Conservation (phyloP, 1,139 yeast genomes). For the Hansenula lynferdii region DNA sequence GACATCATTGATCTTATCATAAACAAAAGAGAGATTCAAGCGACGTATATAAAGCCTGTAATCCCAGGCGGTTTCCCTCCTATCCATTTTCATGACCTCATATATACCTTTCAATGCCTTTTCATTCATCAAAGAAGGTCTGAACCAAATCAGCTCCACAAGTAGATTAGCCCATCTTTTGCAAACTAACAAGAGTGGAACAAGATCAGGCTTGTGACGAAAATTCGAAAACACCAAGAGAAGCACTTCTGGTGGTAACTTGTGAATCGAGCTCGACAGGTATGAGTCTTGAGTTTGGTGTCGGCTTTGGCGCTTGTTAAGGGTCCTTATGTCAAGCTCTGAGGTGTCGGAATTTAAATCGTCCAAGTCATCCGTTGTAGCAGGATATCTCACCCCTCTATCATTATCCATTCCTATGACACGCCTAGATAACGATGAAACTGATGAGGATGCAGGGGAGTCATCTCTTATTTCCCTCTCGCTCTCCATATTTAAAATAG, state of each 20-base stretch:
- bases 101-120: slow-evolving; percentile 43
- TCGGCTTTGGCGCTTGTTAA: background rate
- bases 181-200: slow-evolving; percentile 70
- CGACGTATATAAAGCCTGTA: slow-evolving; percentile 75
- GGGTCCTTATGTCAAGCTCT: background rate
- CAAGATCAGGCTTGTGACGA: slow-evolving; percentile 58
- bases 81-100: slow-evolving; percentile 48
- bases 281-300: background rate
- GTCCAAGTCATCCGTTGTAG: background rate
- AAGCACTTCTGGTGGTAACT: slow-evolving; percentile 78
- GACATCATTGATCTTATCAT: slow-evolving; percentile 61
- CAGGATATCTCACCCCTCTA: background rate
- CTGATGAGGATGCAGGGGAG: slow-evolving; percentile 16
- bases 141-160: slow-evolving; percentile 81
- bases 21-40: slow-evolving; percentile 73
- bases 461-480: slow-evolving; percentile 16
- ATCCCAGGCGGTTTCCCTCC: slow-evolving; percentile 54
- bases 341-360: background rate
- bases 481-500: slow-evolving; percentile 19
- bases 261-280: slow-evolving; percentile 39
- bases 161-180: slow-evolving; percentile 77
- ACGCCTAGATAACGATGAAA: slow-evolving; percentile 16
- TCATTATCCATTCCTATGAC: slow-evolving; percentile 3
- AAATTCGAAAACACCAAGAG: slow-evolving; percentile 65
- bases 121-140: slow-evolving; percentile 72